phyloP scores from a whole-genome alignment of 345 rosid species.

The Nephelium lappaceum region DNA sequence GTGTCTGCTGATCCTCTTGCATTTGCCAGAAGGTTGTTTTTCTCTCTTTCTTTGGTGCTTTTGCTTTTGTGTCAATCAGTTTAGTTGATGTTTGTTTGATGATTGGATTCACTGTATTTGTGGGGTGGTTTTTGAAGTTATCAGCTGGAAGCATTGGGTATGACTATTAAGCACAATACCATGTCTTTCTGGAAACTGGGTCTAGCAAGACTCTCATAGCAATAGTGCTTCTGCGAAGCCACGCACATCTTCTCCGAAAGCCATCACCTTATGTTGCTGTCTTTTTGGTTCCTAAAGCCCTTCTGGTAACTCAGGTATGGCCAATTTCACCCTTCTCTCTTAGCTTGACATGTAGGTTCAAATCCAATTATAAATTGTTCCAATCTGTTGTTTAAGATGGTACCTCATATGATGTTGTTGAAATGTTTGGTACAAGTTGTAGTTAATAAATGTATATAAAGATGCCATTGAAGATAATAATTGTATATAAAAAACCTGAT shows the following conservation, averaged over 20 bases:
- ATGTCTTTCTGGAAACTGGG: slow-evolving; percentile 79
- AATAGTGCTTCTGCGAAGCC: slow-evolving; percentile 83
- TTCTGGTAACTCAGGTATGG: slow-evolving; percentile 72
- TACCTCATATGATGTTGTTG: background rate
- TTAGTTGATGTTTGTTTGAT: too few species aligned
- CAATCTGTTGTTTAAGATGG: background rate
- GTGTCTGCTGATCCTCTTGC: slow-evolving; percentile 32
- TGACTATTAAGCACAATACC: slow-evolving; percentile 69
- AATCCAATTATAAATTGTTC: background rate
- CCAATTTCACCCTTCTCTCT: background rate
- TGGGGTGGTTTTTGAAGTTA: slow-evolving; percentile 49
- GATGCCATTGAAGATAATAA: background rate
- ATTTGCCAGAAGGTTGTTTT: slow-evolving; percentile 57
- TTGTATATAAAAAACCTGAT: background rate
- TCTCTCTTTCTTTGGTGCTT: background rate
- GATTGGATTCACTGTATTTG: background rate
- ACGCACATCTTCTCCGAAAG: slow-evolving; percentile 71
- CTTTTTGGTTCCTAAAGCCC: slow-evolving; percentile 92
- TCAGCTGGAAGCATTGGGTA: slow-evolving; percentile 81
- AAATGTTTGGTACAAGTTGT: background rate
- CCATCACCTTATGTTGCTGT: slow-evolving; percentile 75
- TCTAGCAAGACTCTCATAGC: slow-evolving; percentile 92
- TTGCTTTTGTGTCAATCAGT: background rate
- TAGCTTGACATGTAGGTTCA: background rate
- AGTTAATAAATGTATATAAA: background rate